Evolutionary conservation across 78 protist species (phyloP).

Genomic region (Mastigamoeba balamuthi): DNA sequence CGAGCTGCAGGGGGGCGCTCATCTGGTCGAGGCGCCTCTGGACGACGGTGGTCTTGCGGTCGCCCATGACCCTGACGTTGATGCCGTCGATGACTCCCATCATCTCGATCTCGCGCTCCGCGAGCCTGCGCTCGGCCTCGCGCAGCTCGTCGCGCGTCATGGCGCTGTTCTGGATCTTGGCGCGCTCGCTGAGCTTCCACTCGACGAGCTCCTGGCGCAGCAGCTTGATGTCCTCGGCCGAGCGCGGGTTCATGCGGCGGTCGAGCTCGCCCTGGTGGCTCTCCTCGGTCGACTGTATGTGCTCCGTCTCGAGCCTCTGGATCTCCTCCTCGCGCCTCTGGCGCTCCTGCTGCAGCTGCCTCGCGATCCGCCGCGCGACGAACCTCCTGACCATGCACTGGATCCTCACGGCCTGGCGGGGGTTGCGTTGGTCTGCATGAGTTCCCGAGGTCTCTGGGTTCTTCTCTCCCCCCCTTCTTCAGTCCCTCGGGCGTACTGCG

Average conservation of each 20-base stretch:
- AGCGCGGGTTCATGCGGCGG: slow-evolving; percentile 59
- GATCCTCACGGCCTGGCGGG: slow-evolving; percentile 1
- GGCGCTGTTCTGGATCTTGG: background rate
- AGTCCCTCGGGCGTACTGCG: no score
- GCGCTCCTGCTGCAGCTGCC: background rate
- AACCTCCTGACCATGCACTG: slow-evolving; percentile 42
- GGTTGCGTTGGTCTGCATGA: background rate
- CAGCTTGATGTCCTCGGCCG: slow-evolving; percentile 37
- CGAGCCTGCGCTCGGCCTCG: slow-evolving; percentile 20
- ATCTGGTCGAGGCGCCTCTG: slow-evolving; percentile 4
- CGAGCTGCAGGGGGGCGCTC: background rate
- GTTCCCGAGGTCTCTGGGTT: no score
- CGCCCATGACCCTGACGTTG: no score
- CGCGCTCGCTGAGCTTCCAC: slow-evolving; percentile 27
- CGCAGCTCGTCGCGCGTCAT: slow-evolving; percentile 7
- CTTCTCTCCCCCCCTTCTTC: no score
- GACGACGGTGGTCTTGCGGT: background rate
- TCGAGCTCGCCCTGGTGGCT: slow-evolving; percentile 15
- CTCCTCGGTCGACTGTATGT: background rate
- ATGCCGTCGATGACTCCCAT: slow-evolving; percentile 62
- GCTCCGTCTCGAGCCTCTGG: background rate
- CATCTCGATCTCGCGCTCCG: slow-evolving; percentile 47
- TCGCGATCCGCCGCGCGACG: slow-evolving; percentile 34
- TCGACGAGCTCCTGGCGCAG: slow-evolving; percentile 60
- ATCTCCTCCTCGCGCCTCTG: background rate